Evolutionary conservation across 2,329 filamentous ascomycete genomes (phyloP).

Genomic region (Diaporthe ampelina): DNA sequence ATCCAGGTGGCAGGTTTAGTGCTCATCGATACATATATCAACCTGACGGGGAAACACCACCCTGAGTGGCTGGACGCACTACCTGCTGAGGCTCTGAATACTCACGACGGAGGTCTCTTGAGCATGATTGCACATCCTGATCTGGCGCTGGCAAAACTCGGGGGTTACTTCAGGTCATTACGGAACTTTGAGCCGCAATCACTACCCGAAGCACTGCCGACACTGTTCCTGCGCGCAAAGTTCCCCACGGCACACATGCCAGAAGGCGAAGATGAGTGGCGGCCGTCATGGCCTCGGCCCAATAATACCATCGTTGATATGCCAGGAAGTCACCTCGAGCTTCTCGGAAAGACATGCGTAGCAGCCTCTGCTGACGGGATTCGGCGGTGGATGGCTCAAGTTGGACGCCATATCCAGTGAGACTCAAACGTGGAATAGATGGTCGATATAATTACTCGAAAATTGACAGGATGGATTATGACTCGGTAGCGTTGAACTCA

Average conservation of each 20-base stretch:
- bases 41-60: background rate
- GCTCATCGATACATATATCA: constrained; percentile 14
- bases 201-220: background rate
- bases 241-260: background rate
- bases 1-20: background rate
- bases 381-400: background rate
- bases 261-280: background rate
- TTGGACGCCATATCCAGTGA: too few relatives aligned
- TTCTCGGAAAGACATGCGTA: background rate
- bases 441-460: too few relatives aligned
- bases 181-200: background rate
- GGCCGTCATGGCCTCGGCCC: background rate
- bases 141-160: background rate
- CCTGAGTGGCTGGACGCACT: constrained; percentile 5
- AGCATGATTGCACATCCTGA: background rate
- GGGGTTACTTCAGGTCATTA: background rate
- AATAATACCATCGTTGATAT: background rate
- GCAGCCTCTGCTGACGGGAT: background rate
- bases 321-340: background rate
- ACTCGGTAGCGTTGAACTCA: too few relatives aligned
- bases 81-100: background rate
- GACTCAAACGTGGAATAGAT: too few relatives aligned
- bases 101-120: background rate
- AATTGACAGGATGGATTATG: too few relatives aligned
- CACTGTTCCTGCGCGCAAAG: background rate